A percentile compares a stretch with the other conserved stretches of the same genome.
Conservation (phyloP, 352 stramenopile genomes). For the Thraustochytrium sp. region DNA sequence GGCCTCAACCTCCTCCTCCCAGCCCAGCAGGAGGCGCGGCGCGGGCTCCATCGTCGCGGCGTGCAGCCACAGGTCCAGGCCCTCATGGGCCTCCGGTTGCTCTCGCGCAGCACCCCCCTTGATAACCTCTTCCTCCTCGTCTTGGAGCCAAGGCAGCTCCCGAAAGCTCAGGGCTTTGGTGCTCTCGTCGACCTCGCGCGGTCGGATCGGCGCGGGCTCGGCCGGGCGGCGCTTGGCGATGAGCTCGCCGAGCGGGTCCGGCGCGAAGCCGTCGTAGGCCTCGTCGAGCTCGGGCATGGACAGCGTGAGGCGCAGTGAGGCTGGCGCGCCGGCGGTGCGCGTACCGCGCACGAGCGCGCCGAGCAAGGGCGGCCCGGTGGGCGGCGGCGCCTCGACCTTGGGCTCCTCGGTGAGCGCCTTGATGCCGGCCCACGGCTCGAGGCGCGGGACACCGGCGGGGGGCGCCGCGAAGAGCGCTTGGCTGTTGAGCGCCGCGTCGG, state of each 20-base stretch:
- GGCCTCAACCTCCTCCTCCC: not conserved
- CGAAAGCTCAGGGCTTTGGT: too few relatives aligned
- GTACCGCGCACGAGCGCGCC: not conserved
- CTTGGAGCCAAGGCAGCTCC: too few relatives aligned
- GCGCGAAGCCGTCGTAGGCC: not conserved
- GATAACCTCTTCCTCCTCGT: not conserved
- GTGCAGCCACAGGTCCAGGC: not conserved
- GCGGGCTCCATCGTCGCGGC: not conserved
- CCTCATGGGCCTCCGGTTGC: not conserved
- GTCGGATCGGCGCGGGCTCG: not conserved
- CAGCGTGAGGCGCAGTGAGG: not conserved
- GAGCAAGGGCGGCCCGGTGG: not conserved
- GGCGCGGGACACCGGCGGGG: not conserved
- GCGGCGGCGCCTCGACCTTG: not conserved
- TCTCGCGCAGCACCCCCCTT: not conserved
- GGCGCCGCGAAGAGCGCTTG: not conserved
- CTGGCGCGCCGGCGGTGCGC: not conserved
- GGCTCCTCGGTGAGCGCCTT: not conserved
- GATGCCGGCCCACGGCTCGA: not conserved
- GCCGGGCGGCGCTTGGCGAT: not conserved
- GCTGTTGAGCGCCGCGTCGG: not conserved
- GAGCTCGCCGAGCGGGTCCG: not conserved
- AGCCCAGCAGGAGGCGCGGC: not conserved
- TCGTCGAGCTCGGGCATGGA: not conserved
- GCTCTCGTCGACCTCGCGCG: not conserved